Conservation (phyloP, 192 early-diverging fungal genomes). For the Neocallimastix lanati region DNA sequence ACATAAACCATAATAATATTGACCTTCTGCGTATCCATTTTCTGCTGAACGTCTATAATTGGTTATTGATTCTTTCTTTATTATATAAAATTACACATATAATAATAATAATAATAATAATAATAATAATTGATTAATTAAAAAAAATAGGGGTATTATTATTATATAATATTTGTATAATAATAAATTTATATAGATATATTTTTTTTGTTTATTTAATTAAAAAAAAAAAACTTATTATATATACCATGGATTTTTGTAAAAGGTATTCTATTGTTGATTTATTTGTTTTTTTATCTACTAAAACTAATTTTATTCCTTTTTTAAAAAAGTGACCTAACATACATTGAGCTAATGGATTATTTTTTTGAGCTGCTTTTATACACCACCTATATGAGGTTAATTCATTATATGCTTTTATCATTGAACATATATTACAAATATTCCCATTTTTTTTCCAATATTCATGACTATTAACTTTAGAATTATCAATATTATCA, state of each 20-base stretch:
- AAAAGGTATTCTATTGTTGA: neutral
- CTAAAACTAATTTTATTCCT: neutral
- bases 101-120: no score
- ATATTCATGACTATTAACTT: neutral
- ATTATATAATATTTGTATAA: no score
- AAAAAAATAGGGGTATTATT: no score
- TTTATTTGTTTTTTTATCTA: neutral
- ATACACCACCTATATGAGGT: neutral
- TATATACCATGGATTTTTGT: neutral
- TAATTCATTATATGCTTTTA: neutral
- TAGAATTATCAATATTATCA: neutral
- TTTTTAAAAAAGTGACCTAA: neutral
- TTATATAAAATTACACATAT: no score
- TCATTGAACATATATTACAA: neutral
- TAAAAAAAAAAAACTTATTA: no score
- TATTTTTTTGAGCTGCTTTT: neutral
- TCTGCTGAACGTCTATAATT: neutral
- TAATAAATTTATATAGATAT: no score
- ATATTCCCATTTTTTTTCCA: no score
- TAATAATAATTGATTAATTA: no score
- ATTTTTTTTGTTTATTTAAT: no score
- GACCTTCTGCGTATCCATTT: neutral
- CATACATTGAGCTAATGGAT: neutral
- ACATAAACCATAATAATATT: slow-evolving; percentile 51
- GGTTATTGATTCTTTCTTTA: neutral